Evolutionary conservation across 306 rosid species (phyloP), one percentile per base, ranked within the genome.

Genomic region (Adenanthera pavonina): DNA sequence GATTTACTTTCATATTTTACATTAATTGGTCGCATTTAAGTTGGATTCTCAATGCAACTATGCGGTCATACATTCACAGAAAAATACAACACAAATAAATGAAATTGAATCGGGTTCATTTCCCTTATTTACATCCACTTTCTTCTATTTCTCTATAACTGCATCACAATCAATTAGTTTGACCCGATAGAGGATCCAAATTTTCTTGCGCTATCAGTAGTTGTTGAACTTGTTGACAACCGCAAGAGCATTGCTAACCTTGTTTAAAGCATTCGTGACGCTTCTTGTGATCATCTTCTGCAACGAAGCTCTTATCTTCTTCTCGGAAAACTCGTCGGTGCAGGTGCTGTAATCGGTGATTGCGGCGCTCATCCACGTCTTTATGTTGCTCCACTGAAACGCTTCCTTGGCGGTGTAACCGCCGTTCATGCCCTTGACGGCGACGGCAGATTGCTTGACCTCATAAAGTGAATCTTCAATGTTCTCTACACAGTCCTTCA

Each of bases 291-390:
- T 83, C 72, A 16, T 80, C 35, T 72, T 79, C 67, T 83, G 75
- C 33, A 89, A 2, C 0, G 73, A 57, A 46, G 44, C 3, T 14
- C 81, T 19, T n/a, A 85, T 85, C 43, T 53, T 5, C 77, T 43
- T 33, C 68, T 87, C 92, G 19, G 80, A 84, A 36, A 85, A 75
- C 38, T 81, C 90, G 79, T 89, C 90, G 4, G 49, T 85, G 75
- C 92, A 89, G 0, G 91, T 89, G 13, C 1, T 0, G 8, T 65
- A 86, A 41, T 88, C 74, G 0, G 92, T 89, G 25, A 87, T 68
- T 47, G 89, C 88, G 7, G 89, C 80, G 66, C 92, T 89, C 78
- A 87, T 74, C 91, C 92, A 89, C 3, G 92, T 89, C 79, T 85
- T 79, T 3, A 89, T 87, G 38, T 25, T 75, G 17, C 38, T 75